Percentiles rank a stretch among this genome's conserved stretches.
Evolutionary conservation across 768 basidiomycete genomes (phyloP).

Genomic region (Kwoniella mangroviensis): DNA sequence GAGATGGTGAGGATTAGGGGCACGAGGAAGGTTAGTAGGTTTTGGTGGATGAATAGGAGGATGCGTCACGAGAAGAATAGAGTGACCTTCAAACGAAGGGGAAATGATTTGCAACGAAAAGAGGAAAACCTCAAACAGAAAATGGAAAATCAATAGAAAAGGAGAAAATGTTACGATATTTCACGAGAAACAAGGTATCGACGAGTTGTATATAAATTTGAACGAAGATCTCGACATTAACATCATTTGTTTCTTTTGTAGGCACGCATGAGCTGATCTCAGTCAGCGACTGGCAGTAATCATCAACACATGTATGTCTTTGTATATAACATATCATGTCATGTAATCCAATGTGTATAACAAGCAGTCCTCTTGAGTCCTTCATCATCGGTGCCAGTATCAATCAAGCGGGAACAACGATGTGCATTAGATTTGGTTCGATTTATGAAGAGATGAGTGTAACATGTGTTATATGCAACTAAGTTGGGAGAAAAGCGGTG

Average conservation of each 20-base stretch:
- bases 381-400: too few species aligned
- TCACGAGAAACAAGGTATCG: too few species aligned
- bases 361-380: too few species aligned
- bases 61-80: not conserved
- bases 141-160: too few species aligned
- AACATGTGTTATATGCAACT: not conserved
- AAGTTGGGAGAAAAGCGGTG: too few species aligned
- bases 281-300: not conserved
- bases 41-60: not conserved
- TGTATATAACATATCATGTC: constrained; percentile 2
- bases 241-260: not conserved
- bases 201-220: not conserved
- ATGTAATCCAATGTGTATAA: not conserved
- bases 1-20: constrained; percentile 19
- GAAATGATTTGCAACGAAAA: not conserved
- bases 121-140: not conserved
- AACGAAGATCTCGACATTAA: not conserved
- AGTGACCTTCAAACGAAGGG: too few species aligned
- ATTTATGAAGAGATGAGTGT: not conserved
- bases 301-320: not conserved
- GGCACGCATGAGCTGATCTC: too few species aligned
- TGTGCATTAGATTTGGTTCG: not conserved
- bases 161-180: too few species aligned
- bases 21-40: not conserved
- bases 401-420: not conserved